Evolutionary conservation across 805 yeast genomes (phyloP), one percentile per base, ranked within the genome.

Genomic region (Lipomyces orientalis): DNA sequence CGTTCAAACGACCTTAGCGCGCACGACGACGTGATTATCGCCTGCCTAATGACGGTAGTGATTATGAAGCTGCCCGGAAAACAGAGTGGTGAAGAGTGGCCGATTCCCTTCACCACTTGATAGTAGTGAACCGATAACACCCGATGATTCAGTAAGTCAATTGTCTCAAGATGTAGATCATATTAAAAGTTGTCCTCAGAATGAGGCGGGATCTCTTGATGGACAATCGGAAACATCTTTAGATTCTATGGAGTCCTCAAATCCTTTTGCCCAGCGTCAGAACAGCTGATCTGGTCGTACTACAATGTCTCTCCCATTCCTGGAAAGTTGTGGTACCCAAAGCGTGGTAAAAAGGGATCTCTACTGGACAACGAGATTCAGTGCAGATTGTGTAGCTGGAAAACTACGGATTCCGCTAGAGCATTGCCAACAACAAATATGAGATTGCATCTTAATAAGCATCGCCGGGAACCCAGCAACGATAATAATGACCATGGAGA

Each of bases 291-390:
- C 29, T n/a, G 54, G 54, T 51, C 54, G 54, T n/a, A 51, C 19
- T 51, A n/a, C 31, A 8, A 51, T 25, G 29, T 51, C 54, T 51
- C 54, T 51, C 31, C 54, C 33, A 22, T 51, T 51, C 54, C 54
- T n/a, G 54, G 54, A 51, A 51, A 51, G 54, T 4, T 51, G 31
- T 19, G 54, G 31, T 49, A 19, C 2, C 33, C 16, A 51, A 51
- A 51, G 54, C 54, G 54, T 9, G 54, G 54, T 51, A 51, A 51
- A 49, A 51, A 51, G 54, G 54, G n/a, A 51, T 9, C 54, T 51
- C n/a, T n/a, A n/a, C n/a, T n/a, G n/a, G n/a, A n/a, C n/a, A n/a
- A n/a, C n/a, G n/a, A n/a, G n/a, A n/a, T n/a, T n/a, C n/a, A n/a
- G n/a, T n/a, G n/a, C n/a, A n/a, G n/a, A n/a, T n/a, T n/a, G n/a